These are phyloP conservation scores for Lachancea sp. DNA, from an alignment of 805 yeast species.

Conservation along the genomic window DNA sequence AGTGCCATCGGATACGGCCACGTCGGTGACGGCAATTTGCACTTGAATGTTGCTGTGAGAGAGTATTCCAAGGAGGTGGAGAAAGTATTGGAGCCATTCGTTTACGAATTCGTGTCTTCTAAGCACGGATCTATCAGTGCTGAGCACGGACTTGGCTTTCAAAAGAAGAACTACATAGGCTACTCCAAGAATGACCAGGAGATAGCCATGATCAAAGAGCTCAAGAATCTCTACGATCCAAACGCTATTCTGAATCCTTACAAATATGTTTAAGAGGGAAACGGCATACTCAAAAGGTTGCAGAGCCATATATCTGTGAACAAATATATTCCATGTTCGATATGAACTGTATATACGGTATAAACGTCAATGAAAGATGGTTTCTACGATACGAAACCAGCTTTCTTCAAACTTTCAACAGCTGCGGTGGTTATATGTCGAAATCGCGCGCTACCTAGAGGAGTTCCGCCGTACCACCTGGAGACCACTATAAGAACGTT, in stretches of 20 bases:
- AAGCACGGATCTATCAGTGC: conserved; percentile 88
- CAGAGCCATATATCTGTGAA: too few species aligned
- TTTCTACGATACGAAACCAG: conserved; percentile 10
- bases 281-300: conserved; percentile 5
- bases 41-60: conserved; percentile 86
- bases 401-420: conserved; percentile 42
- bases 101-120: conserved; percentile 76
- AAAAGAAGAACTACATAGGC: conserved; percentile 82
- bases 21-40: conserved; percentile 95
- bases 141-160: conserved; percentile 97
- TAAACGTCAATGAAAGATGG: neutral
- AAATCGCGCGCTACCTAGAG: conserved; percentile 66
- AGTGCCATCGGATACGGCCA: conserved; percentile 97
- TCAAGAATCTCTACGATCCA: conserved; percentile 84
- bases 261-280: conserved; percentile 56
- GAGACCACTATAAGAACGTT: conserved; percentile 64
- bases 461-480: conserved; percentile 78
- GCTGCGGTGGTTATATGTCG: conserved; percentile 57
- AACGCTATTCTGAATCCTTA: conserved; percentile 90
- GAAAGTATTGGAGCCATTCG: conserved; percentile 81
- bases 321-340: neutral
- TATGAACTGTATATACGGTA: neutral
- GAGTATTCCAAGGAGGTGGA: conserved; percentile 76
- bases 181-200: conserved; percentile 75
- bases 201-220: conserved; percentile 64